Base-by-base conservation (phyloP, 176 grass and related monocot genomes). In the Bothriochloa decipiens region DNA sequence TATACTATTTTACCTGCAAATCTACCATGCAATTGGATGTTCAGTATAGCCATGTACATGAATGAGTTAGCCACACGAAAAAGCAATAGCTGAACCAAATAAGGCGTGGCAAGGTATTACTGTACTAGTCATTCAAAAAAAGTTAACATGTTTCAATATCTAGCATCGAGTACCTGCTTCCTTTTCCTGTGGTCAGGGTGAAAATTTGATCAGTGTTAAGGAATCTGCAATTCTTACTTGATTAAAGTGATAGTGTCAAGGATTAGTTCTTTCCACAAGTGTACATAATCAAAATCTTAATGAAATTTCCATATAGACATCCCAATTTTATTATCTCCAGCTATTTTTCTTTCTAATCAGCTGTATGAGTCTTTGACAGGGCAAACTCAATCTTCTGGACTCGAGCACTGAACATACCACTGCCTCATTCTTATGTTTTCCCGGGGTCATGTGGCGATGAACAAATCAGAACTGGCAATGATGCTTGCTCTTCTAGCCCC, bases 331-430 rank as follows among this genome's bases (percentile, higher is more conserved):
- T 53, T 68, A 52, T 83, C 8, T 55, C 25, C 17, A 74, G 1
- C 15, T 17, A 13, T 60, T 15, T n/a, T 45, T 83, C 14, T 33
- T 40, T 25, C 64, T 82, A 50, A 63, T 87, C 8, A 70, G 35
- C 64, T 71, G 22, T 77, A 60, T 28, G 77, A 15, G 6, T 82
- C 57, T 77, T 55, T 63, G 27, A 52, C 90, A 98, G 96, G 96
- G 96, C 93, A 50, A 98, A 95, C 69, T 95, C 93, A 36, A 90
- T 98, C 86, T 98, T 98, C 76, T 98, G 96, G 96, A 98, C 87
- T 72, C 69, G 96, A 79, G 96, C 93, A 32, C 87, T 98, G 65
- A 98, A 95, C 74, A 87, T 98, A 45, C 93, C 96, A 27, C 72
- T 93, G 74, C 93, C 96, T 89, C 85, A 71, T 90, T 95, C 89